Percentiles rank a stretch among this genome's conserved stretches.
Conservation (phyloP, 495 filamentous ascomycete species). For the Penicillium fimorum region DNA sequence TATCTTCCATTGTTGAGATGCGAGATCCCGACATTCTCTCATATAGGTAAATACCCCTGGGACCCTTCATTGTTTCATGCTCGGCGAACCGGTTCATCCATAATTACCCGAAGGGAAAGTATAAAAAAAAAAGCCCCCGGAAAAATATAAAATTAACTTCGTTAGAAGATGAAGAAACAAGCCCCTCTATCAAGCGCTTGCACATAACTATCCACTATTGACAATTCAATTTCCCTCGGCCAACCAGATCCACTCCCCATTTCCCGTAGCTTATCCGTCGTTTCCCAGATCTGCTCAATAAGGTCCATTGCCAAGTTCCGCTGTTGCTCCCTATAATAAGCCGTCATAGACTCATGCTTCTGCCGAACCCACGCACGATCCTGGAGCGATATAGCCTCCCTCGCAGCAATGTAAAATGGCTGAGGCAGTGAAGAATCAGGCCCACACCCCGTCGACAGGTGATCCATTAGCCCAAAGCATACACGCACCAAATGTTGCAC, state of each 20-base stretch:
- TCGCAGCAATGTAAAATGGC: constrained; percentile 29
- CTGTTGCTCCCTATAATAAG: constrained; percentile 31
- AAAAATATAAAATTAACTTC: constrained; percentile 3
- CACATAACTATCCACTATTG: constrained; percentile 17
- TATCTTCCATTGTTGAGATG: constrained; percentile 3
- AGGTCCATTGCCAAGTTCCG: constrained; percentile 28
- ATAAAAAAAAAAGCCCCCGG: not conserved
- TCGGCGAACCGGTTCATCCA: not conserved
- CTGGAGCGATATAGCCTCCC: constrained; percentile 21
- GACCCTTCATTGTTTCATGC: not conserved
- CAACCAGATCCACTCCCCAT: constrained; percentile 1
- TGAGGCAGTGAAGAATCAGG: constrained; percentile 31
- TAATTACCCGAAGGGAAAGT: not conserved
- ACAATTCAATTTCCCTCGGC: not conserved
- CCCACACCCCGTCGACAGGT: constrained; percentile 26
- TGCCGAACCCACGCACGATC: constrained; percentile 27
- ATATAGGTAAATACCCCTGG: constrained; percentile 9
- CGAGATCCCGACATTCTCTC: constrained; percentile 6
- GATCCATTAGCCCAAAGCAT: constrained; percentile 30
- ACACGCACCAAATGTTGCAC: constrained; percentile 28
- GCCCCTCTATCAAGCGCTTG: constrained; percentile 20
- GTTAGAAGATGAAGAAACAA: constrained; percentile 29
- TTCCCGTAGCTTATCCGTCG: constrained; percentile 12
- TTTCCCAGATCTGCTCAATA: constrained; percentile 27
- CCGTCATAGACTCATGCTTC: constrained; percentile 32